phyloP scores from a whole-genome alignment of 2,329 filamentous ascomycete species.

The Microdochium paspali region DNA sequence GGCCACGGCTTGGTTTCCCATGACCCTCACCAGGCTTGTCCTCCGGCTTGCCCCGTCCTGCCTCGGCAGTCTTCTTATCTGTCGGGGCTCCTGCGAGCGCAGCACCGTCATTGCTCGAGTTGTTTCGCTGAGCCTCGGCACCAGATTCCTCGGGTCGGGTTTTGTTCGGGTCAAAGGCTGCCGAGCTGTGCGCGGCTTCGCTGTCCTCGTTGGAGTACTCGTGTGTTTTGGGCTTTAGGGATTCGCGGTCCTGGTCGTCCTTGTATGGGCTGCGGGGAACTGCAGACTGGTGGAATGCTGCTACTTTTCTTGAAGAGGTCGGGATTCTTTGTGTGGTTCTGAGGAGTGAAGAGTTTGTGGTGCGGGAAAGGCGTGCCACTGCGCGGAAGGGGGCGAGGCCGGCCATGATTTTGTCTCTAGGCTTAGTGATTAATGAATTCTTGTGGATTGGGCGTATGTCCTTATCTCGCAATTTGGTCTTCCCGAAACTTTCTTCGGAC shows the following conservation, averaged over 20 bases:
- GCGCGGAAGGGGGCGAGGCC: slow-evolving; percentile 10
- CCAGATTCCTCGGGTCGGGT: slow-evolving; percentile 54
- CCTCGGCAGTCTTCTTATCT: slow-evolving; percentile 29
- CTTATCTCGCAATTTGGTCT: too few species aligned
- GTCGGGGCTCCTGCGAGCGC: slow-evolving; percentile 33
- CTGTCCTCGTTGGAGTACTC: slow-evolving; percentile 61
- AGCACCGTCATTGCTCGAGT: slow-evolving; percentile 14
- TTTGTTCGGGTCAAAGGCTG: slow-evolving; percentile 60
- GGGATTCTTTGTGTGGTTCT: slow-evolving; percentile 1
- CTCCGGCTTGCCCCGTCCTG: slow-evolving; percentile 9
- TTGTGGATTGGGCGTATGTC: too few species aligned
- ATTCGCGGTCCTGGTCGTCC: slow-evolving; percentile 46
- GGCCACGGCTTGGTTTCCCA: slow-evolving; percentile 16
- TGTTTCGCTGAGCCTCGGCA: slow-evolving; percentile 20
- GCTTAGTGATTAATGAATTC: too few species aligned
- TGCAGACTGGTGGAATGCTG: slow-evolving; percentile 19
- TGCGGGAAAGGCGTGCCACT: slow-evolving; percentile 6
- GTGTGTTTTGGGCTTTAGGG: slow-evolving; percentile 52
- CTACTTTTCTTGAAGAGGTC: slow-evolving; percentile 11
- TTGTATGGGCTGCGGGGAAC: slow-evolving; percentile 30
- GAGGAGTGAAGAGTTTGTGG: slow-evolving; percentile 1
- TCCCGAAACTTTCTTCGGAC: too few species aligned
- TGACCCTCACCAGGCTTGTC: slow-evolving; percentile 21
- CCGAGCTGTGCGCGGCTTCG: slow-evolving; percentile 40
- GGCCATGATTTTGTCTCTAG: too few species aligned